A percentile compares a stretch with the other conserved stretches of the same genome.
Conservation (phyloP, 768 basidiomycete genomes). For the Mycena albidolilacea region DNA sequence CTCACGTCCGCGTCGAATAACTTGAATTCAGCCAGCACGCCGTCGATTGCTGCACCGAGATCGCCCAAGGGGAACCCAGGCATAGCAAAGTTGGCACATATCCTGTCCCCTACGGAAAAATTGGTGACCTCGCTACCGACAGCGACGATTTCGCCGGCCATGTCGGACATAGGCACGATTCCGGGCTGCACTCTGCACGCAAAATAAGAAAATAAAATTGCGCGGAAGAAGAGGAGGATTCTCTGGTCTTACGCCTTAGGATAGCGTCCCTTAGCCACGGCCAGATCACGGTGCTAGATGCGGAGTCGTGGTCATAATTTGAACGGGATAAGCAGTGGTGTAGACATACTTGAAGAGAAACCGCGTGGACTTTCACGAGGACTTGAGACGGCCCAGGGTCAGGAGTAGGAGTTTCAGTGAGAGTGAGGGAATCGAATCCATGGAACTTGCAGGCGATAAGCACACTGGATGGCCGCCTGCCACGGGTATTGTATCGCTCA, state of each 20-base stretch:
- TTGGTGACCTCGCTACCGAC: slow-evolving; percentile 20
- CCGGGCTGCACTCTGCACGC: slow-evolving; percentile 38
- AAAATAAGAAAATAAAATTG: neutral
- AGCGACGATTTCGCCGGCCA: slow-evolving; percentile 39
- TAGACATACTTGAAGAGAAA: slow-evolving; percentile 51
- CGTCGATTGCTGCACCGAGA: slow-evolving; percentile 51
- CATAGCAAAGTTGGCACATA: slow-evolving; percentile 55
- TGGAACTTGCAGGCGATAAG: slow-evolving; percentile 7
- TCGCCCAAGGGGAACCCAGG: slow-evolving; percentile 54
- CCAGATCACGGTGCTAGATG: slow-evolving; percentile 53
- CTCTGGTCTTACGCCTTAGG: slow-evolving; percentile 16
- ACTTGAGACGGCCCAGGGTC: slow-evolving; percentile 52
- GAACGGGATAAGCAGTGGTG: neutral
- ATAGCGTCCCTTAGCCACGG: slow-evolving; percentile 44
- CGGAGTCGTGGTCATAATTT: neutral
- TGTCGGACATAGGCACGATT: slow-evolving; percentile 53
- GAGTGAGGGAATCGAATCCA: slow-evolving; percentile 25
- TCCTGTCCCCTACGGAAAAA: slow-evolving; percentile 31
- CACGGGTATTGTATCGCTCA: neutral
- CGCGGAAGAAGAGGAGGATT: neutral
- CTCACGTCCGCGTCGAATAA: slow-evolving; percentile 55
- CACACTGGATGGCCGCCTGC: neutral
- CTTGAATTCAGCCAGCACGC: slow-evolving; percentile 55
- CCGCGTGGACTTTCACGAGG: slow-evolving; percentile 57
- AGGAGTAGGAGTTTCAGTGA: slow-evolving; percentile 39